These are phyloP conservation scores for Jatropha podagrica DNA, from an alignment of 441 rosid species.

Conservation along the genomic window DNA sequence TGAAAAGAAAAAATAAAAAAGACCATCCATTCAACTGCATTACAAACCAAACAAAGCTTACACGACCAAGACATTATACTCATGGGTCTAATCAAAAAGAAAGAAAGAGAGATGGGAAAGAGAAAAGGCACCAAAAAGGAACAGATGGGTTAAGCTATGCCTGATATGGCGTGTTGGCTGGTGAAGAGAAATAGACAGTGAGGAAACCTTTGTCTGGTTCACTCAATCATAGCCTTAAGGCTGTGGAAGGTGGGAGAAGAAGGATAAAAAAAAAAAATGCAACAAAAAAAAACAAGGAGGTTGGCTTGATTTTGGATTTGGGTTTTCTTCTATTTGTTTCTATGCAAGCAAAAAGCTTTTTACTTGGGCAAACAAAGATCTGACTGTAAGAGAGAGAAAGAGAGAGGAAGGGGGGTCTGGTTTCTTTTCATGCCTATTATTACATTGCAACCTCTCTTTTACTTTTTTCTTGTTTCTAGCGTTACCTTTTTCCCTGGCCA, in stretches of 20 bases:
- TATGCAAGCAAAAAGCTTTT: constrained; percentile 34
- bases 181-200: constrained; percentile 27
- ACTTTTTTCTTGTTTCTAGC: constrained; percentile 30
- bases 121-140: constrained; percentile 19
- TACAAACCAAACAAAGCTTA: constrained; percentile 25
- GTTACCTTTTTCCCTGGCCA: constrained; percentile 41
- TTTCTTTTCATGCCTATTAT: constrained; percentile 44
- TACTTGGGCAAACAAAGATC: constrained; percentile 38
- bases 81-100: constrained; percentile 37
- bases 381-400: constrained; percentile 17
- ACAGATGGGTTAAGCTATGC: constrained; percentile 33
- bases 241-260: constrained; percentile 22
- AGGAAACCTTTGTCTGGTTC: constrained; percentile 36
- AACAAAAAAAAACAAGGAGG: constrained; percentile 17
- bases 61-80: constrained; percentile 38
- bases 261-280: constrained; percentile 13
- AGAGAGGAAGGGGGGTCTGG: constrained; percentile 22
- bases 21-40: constrained; percentile 29
- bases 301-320: constrained; percentile 28
- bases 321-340: constrained; percentile 39
- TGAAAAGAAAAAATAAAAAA: constrained; percentile 24
- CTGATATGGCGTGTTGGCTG: constrained; percentile 15
- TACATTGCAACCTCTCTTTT: constrained; percentile 33
- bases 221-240: constrained; percentile 28
- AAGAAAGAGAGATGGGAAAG: constrained; percentile 7